Conservation (phyloP, 148 eudicot species). For the Vaccinium myrtillus region DNA sequence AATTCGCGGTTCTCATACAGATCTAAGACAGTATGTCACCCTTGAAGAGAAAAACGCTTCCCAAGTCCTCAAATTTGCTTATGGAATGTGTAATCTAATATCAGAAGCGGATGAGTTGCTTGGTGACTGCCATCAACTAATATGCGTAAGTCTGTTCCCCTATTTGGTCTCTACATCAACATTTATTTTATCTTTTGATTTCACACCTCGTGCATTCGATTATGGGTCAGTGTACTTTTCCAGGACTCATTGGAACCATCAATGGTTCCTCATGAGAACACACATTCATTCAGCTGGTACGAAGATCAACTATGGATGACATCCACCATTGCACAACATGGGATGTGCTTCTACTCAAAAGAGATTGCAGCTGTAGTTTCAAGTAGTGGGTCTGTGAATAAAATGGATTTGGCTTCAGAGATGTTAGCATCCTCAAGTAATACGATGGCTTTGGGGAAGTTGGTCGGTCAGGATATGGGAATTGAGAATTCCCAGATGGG, state of each 20-base stretch:
- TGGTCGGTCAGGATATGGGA: constrained; percentile 45
- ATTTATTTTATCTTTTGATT: neutral
- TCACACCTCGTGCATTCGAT: constrained; percentile 16
- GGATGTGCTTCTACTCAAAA: constrained; percentile 65
- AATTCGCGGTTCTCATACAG: constrained; percentile 43
- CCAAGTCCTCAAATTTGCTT: constrained; percentile 41
- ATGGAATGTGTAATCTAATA: constrained; percentile 59
- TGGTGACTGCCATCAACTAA: constrained; percentile 45
- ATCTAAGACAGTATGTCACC: constrained; percentile 48
- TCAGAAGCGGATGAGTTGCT: constrained; percentile 78
- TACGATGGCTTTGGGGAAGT: constrained; percentile 66
- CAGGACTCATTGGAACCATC: constrained; percentile 58
- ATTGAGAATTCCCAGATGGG: constrained; percentile 25
- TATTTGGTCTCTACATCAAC: constrained; percentile 15
- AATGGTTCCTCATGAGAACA: constrained; percentile 43
- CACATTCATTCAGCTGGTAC: constrained; percentile 49
- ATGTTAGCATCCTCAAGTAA: constrained; percentile 62
- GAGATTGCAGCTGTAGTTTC: constrained; percentile 46
- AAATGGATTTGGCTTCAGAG: constrained; percentile 57
- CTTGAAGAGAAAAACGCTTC: constrained; percentile 49
- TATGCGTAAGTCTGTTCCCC: constrained; percentile 34
- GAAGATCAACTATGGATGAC: constrained; percentile 69
- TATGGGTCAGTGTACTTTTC: constrained; percentile 11
- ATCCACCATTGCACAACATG: constrained; percentile 66
- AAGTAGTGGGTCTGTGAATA: constrained; percentile 38